phyloP scores from a whole-genome alignment of 768 basidiomycete species.

The Tricholoma sp. region DNA sequence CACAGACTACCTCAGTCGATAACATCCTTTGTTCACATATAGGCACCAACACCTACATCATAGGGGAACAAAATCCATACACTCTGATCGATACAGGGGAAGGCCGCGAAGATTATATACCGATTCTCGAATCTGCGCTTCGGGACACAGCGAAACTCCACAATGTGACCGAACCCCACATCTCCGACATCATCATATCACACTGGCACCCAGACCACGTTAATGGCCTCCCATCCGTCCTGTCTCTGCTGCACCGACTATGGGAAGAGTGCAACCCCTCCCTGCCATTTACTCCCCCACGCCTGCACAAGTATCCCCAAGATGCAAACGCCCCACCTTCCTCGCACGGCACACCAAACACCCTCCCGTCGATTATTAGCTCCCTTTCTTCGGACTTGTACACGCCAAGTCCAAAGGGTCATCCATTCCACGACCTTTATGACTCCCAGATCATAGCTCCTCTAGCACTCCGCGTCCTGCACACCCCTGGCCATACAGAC shows the following conservation, averaged over 20 bases:
- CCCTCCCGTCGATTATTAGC: slow-evolving; percentile 35
- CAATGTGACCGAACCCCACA: slow-evolving; percentile 41
- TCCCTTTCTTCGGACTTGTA: slow-evolving; percentile 41
- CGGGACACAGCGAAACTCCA: slow-evolving; percentile 27
- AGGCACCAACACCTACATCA: slow-evolving; percentile 90
- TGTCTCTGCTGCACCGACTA: slow-evolving; percentile 57
- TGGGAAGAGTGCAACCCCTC: slow-evolving; percentile 49
- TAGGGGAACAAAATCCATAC: slow-evolving; percentile 67
- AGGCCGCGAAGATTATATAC: slow-evolving; percentile 61
- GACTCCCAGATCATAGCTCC: slow-evolving; percentile 50
- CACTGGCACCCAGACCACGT: slow-evolving; percentile 91
- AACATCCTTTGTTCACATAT: neutral
- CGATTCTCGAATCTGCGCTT: slow-evolving; percentile 61
- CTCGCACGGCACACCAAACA: slow-evolving; percentile 23
- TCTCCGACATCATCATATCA: slow-evolving; percentile 89
- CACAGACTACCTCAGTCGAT: neutral
- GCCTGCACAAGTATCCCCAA: slow-evolving; percentile 69
- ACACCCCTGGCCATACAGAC: slow-evolving; percentile 86
- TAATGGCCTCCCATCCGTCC: slow-evolving; percentile 67
- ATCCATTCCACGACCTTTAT: slow-evolving; percentile 50
- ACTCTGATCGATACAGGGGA: slow-evolving; percentile 83
- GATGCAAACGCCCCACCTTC: slow-evolving; percentile 15
- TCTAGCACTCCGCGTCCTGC: slow-evolving; percentile 56
- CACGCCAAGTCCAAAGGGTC: slow-evolving; percentile 36
- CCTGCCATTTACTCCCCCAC: slow-evolving; percentile 55